Conservation (phyloP, 768 basidiomycete species). For the Mycena galericulata region DNA sequence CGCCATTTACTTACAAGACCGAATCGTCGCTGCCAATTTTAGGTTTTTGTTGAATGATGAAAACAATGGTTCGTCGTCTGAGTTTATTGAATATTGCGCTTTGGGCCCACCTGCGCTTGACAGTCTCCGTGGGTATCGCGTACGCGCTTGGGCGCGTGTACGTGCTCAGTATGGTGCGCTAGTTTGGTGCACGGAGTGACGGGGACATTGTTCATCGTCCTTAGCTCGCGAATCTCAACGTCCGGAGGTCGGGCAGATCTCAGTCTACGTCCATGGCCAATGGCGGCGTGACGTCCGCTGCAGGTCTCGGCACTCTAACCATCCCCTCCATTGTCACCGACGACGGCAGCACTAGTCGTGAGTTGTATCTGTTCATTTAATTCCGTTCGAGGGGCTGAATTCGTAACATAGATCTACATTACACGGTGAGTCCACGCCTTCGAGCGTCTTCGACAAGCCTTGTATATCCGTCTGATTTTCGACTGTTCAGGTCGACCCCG, state of each 20-base stretch:
- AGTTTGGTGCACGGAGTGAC: conserved; percentile 1
- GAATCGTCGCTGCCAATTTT: conserved; percentile 4
- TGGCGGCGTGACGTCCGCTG: conserved; percentile 6
- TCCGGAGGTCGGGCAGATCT: conserved; percentile 22
- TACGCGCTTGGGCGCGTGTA: conserved; percentile 23
- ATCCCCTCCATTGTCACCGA: conserved; percentile 1
- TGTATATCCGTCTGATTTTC: conserved; percentile 14
- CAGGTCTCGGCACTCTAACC: conserved; percentile 14
- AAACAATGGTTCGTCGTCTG: conserved; percentile 7
- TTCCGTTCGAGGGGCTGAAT: conserved; percentile 10
- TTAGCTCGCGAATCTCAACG: conserved; percentile 27
- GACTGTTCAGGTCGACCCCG: conserved; percentile 10
- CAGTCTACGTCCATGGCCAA: background rate
- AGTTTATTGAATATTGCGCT: conserved; percentile 7
- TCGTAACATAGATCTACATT: conserved; percentile 11
- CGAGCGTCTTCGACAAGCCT: conserved; percentile 2
- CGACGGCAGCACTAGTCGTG: background rate
- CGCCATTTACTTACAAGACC: conserved; percentile 17
- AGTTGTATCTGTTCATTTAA: conserved; percentile 11
- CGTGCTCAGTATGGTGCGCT: conserved; percentile 24
- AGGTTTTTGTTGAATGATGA: conserved; percentile 19
- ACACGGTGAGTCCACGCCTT: conserved; percentile 15
- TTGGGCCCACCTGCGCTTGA: conserved; percentile 3
- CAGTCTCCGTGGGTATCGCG: conserved; percentile 20
- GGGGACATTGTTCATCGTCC: background rate